A percentile compares a stretch with the other conserved stretches of the same genome.
Evolutionary conservation across 2,329 filamentous ascomycete species (phyloP).

Genomic region (Beauveria sp.): DNA sequence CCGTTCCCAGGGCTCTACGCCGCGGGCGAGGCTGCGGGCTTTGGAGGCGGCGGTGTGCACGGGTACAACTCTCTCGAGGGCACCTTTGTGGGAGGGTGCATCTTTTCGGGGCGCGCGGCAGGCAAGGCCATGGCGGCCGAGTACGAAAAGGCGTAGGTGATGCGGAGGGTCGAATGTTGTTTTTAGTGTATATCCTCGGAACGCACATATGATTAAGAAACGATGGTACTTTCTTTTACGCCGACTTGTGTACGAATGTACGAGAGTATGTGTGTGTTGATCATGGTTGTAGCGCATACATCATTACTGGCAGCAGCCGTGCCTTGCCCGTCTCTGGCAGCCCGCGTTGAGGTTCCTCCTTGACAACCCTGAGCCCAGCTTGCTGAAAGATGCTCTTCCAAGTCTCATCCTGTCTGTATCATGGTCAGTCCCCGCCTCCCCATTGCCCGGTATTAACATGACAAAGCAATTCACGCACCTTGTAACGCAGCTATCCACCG

Average conservation of each 20-base stretch:
- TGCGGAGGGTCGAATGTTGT: too few relatives aligned
- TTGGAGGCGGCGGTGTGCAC: constrained; percentile 55
- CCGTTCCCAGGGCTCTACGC: constrained; percentile 50
- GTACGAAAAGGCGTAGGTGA: constrained; percentile 1
- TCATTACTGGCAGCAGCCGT: constrained; percentile 61
- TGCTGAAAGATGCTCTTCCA: constrained; percentile 62
- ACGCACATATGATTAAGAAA: not conserved
- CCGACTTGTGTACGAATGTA: not conserved
- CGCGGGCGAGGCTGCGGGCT: constrained; percentile 52
- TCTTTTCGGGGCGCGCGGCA: constrained; percentile 52
- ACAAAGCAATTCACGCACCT: constrained; percentile 32
- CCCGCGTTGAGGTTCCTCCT: constrained; percentile 64
- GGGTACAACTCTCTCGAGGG: constrained; percentile 56
- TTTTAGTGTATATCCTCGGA: not conserved
- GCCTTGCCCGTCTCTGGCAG: constrained; percentile 47
- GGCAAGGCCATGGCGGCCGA: constrained; percentile 48
- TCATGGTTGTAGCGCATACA: constrained; percentile 63
- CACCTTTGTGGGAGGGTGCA: constrained; percentile 55
- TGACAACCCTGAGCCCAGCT: constrained; percentile 61
- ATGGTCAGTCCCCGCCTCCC: not conserved
- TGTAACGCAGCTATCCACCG: constrained; percentile 69
- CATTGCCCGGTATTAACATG: too few relatives aligned
- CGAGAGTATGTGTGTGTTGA: not conserved
- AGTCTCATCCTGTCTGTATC: constrained; percentile 57
- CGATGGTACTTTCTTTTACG: not conserved